A percentile compares a stretch with the other conserved stretches of the same genome.
These are phyloP conservation scores for Cutaneotrichosporon mucoides DNA, from an alignment of 1,284 basidiomycete genomes.

Conservation along the genomic window DNA sequence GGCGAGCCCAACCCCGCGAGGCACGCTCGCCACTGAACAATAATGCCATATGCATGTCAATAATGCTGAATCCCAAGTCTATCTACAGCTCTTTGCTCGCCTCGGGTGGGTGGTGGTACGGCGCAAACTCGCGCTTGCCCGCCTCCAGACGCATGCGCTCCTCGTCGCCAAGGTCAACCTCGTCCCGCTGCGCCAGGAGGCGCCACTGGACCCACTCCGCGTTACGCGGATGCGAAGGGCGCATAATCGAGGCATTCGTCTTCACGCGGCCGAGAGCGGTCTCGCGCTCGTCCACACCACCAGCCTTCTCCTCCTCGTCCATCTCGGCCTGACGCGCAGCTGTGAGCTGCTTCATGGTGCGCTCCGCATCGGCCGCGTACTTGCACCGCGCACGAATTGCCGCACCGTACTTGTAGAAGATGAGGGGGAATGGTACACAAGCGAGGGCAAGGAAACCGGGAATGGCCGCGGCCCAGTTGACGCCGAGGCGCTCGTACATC, in stretches of 20 bases:
- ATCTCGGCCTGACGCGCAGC: slow-evolving; percentile 13
- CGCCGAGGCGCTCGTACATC: slow-evolving; percentile 58
- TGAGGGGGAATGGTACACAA: slow-evolving; percentile 14
- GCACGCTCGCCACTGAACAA: not conserved
- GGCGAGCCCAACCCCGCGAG: too few relatives aligned
- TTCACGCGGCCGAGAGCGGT: slow-evolving; percentile 6
- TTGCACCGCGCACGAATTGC: slow-evolving; percentile 58
- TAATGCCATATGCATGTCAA: not conserved
- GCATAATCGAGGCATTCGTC: not conserved
- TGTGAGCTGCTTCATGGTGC: slow-evolving; percentile 34
- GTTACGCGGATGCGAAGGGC: slow-evolving; percentile 12
- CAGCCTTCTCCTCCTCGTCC: slow-evolving; percentile 18
- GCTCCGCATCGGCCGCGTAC: slow-evolving; percentile 40
- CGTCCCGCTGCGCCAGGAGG: slow-evolving; percentile 35
- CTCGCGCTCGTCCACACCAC: slow-evolving; percentile 9
- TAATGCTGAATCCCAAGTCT: too few relatives aligned
- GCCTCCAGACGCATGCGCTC: slow-evolving; percentile 19
- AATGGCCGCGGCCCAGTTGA: slow-evolving; percentile 55
- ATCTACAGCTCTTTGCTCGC: not conserved
- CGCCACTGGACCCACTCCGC: slow-evolving; percentile 35
- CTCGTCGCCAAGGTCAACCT: slow-evolving; percentile 35
- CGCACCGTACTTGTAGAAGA: slow-evolving; percentile 43
- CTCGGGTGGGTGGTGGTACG: not conserved
- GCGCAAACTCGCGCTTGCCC: not conserved
- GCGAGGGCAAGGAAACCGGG: slow-evolving; percentile 31